Base-by-base conservation (phyloP, 2,329 filamentous ascomycete genomes). In the Pyricularia sp. region DNA sequence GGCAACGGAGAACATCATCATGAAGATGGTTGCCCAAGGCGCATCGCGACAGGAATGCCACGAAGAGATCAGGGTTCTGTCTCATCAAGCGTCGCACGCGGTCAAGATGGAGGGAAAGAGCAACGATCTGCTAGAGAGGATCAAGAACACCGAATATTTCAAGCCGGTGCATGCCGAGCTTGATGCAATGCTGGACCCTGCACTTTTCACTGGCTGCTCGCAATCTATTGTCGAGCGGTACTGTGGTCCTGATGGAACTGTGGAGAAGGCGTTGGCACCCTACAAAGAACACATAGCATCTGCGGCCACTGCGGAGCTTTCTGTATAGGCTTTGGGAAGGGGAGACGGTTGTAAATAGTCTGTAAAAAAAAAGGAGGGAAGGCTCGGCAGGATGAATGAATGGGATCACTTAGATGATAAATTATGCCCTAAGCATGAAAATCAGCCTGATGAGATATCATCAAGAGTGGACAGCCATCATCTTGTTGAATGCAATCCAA, bases 61-160 rank as follows among this genome's bases (percentile, higher is more conserved):
- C 76, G 92, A 96, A 78, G 79, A 93, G 75, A 93, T 96, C 71
- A 88, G 88, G 8, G 89, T 96, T 1, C 82, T 96, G 60, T 90
- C 84, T 2, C 88, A 92, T 77, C 80, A 96, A 76, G 90, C 91
- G 0, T 84, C 82, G 59, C 79, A 81, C 35, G 85, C 88, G 9
- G 69, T 70, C 62, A 70, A 70, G 66, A 66, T 67, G 60, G 64
- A 69, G 74, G 90, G 90, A 44, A 85, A 87, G 70, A 78, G 84
- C 64, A 96, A 96, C 72, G 91, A 96, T 73, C 81, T 96, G 2
- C 85, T 96, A 16, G 86, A 90, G 68, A 80, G 92, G 16, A 92
- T 97, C 73, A 85, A 84, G 73, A 79, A 77, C 63, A 88, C 82
- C 57, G 79, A 85, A 59, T 96, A 90, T 80, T 96, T 96, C 78